Conservation (phyloP, 83 land plant genomes). For the Larix sibirica region DNA sequence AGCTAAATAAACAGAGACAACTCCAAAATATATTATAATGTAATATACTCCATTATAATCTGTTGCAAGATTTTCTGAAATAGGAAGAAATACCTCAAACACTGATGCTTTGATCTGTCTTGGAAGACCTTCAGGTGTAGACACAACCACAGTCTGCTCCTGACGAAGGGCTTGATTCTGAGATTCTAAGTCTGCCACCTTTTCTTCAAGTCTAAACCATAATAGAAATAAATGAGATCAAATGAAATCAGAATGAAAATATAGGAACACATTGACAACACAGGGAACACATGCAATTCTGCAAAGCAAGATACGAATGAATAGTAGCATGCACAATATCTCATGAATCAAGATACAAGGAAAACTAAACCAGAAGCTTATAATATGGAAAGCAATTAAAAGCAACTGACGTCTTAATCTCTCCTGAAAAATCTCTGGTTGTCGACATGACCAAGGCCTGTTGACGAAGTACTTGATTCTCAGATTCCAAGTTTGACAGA, state of each 20-base stretch:
- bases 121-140: constrained; percentile 34
- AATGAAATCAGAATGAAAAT: background rate
- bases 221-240: background rate
- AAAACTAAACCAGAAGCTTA: background rate
- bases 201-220: constrained; percentile 61
- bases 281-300: background rate
- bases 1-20: background rate
- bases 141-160: constrained; percentile 36
- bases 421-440: constrained; percentile 56
- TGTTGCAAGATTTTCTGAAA: constrained; percentile 4
- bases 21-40: too few species aligned
- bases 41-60: background rate
- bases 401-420: constrained; percentile 58
- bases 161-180: constrained; percentile 78
- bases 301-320: background rate
- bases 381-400: background rate
- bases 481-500: constrained; percentile 79
- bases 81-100: constrained; percentile 14
- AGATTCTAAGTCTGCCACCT: constrained; percentile 68
- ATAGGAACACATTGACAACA: background rate
- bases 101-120: constrained; percentile 8
- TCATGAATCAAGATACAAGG: background rate
- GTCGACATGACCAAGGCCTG: constrained; percentile 79
- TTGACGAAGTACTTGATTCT: constrained; percentile 93
- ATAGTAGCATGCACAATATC: constrained; percentile 3